Conservation (phyloP, 305 asterid genomes). For the Solanum hybrid region DNA sequence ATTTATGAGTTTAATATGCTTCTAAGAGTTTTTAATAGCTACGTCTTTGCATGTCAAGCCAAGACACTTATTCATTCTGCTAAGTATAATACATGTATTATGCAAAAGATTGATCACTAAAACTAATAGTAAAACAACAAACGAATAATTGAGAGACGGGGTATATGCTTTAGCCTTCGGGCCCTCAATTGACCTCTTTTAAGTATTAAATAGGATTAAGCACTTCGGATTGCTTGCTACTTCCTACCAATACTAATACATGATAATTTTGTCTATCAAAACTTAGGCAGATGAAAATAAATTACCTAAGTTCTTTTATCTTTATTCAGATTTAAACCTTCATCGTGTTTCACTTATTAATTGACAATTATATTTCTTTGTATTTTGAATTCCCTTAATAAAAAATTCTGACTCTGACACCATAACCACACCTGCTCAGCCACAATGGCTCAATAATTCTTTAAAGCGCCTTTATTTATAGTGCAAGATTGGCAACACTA, state of each 20-base stretch:
- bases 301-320: not conserved
- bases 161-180: not conserved
- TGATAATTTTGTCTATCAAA: not conserved
- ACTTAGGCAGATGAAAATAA: not conserved
- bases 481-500: not conserved
- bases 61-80: conserved; percentile 10
- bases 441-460: not conserved
- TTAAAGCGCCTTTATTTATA: not conserved
- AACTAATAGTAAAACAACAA: conserved; percentile 17
- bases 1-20: conserved; percentile 2
- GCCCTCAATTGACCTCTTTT: not conserved
- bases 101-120: conserved; percentile 4
- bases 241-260: not conserved
- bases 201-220: not conserved
- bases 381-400: not conserved
- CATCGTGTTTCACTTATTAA: not conserved
- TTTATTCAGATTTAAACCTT: not conserved
- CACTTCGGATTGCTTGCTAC: not conserved
- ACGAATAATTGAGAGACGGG: conserved; percentile 33
- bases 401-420: not conserved
- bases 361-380: not conserved
- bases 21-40: conserved; percentile 24
- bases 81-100: conserved; percentile 2
- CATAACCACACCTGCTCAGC: not conserved
- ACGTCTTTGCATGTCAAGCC: conserved; percentile 38